Evolutionary conservation across 441 rosid species (phyloP).

Genomic region (Arabidopsis hybrid): DNA sequence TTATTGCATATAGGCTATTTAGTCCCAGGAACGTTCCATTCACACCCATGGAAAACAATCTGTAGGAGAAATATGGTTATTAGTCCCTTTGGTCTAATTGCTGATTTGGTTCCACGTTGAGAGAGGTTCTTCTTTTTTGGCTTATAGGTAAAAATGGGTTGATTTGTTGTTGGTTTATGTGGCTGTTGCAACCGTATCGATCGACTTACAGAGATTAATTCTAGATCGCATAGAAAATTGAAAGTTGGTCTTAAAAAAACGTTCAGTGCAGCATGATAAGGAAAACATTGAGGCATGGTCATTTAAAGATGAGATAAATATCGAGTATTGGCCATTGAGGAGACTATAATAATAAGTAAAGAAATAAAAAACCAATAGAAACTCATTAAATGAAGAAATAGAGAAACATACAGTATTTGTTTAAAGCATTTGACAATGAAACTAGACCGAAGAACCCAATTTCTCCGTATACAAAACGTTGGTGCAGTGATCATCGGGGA

Average conservation of each 20-base stretch:
- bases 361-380: too few species aligned
- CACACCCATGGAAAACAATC: conserved; percentile 57
- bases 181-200: neutral
- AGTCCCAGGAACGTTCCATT: conserved; percentile 49
- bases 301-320: neutral
- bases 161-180: neutral
- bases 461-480: neutral
- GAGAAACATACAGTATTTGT: too few species aligned
- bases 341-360: too few species aligned
- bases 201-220: neutral
- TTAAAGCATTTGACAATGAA: too few species aligned
- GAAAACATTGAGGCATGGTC: neutral
- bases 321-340: neutral
- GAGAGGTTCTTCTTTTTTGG: conserved; percentile 7
- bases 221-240: neutral
- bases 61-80: conserved; percentile 45
- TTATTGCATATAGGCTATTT: conserved; percentile 57
- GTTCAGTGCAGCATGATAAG: neutral
- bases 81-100: conserved; percentile 2
- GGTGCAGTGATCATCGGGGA: neutral
- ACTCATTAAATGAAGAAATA: too few species aligned
- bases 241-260: neutral
- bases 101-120: conserved; percentile 20
- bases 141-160: neutral
- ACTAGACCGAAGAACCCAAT: too few species aligned